A percentile compares a stretch with the other conserved stretches of the same genome.
Evolutionary conservation across 371 early-diverging fungal species (phyloP).

Genomic region (Lichtheimia ramosa): DNA sequence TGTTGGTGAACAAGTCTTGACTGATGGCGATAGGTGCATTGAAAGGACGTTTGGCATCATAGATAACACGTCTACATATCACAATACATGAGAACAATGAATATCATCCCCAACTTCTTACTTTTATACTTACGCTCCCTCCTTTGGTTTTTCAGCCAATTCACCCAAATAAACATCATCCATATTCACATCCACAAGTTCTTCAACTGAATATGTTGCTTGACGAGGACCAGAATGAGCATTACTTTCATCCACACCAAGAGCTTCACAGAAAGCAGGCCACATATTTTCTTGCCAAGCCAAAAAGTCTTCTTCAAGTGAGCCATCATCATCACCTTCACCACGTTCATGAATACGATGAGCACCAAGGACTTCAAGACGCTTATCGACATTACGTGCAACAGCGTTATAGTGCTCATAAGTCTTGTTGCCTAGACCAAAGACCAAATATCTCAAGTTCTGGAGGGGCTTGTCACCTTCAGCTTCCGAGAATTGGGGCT

Average conservation of each 20-base stretch:
- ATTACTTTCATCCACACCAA: slow-evolving; percentile 65
- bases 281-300: slow-evolving; percentile 89
- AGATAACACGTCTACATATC: slow-evolving; percentile 33
- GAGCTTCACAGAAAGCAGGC: slow-evolving; percentile 73
- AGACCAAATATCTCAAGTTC: slow-evolving; percentile 75
- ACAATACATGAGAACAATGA: neutral
- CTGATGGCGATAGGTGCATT: slow-evolving; percentile 65
- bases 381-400: slow-evolving; percentile 64
- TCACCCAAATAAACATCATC: slow-evolving; percentile 63
- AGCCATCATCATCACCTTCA: slow-evolving; percentile 96
- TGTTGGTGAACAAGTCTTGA: slow-evolving; percentile 61
- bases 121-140: slow-evolving; percentile 36
- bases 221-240: slow-evolving; percentile 36
- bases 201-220: slow-evolving; percentile 48
- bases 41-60: slow-evolving; percentile 85
- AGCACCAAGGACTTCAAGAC: slow-evolving; percentile 73
- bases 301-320: slow-evolving; percentile 93
- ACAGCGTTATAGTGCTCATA: slow-evolving; percentile 95
- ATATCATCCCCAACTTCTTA: neutral
- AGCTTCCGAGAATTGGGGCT: slow-evolving; percentile 65
- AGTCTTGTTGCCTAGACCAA: slow-evolving; percentile 97
- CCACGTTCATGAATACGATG: slow-evolving; percentile 80
- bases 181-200: slow-evolving; percentile 33
- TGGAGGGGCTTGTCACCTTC: slow-evolving; percentile 60
- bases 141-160: slow-evolving; percentile 47